Percentiles rank a stretch among this genome's conserved stretches.
These are phyloP conservation scores for Talaromyces sp. DNA, from an alignment of 2,329 filamentous ascomycete genomes.

Conservation along the genomic window DNA sequence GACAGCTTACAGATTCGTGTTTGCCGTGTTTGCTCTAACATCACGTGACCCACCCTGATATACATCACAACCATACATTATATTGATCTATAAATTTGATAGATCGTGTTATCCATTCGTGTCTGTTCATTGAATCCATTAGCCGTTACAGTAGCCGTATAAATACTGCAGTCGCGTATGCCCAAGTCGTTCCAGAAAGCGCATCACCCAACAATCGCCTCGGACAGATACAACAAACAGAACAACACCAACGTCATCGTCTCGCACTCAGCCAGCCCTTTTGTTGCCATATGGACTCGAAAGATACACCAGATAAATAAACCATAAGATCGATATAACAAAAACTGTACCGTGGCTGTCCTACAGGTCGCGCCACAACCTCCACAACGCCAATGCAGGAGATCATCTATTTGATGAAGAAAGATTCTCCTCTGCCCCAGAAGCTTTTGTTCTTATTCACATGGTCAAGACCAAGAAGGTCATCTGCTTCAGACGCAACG, in stretches of 20 bases:
- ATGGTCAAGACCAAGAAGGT: constrained; percentile 65
- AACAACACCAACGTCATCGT: not conserved
- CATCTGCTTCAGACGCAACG: constrained; percentile 70
- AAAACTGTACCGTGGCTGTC: not conserved
- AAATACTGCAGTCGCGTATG: not conserved
- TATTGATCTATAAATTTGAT: not conserved
- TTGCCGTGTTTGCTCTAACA: constrained; percentile 8
- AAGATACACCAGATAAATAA: not conserved
- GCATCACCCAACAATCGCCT: not conserved
- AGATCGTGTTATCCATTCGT: not conserved
- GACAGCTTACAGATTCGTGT: constrained; percentile 10
- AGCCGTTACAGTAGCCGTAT: not conserved
- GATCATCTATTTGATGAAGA: constrained; percentile 54
- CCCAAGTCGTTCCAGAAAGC: not conserved
- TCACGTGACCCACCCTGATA: not conserved
- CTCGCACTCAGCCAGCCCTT: not conserved
- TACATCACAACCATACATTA: not conserved
- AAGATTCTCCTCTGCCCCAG: constrained; percentile 57
- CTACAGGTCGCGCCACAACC: not conserved
- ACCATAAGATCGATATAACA: not conserved
- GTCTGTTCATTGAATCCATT: not conserved
- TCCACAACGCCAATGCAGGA: constrained; percentile 5
- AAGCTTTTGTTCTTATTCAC: constrained; percentile 56
- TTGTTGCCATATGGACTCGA: not conserved
- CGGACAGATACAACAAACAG: not conserved